These are phyloP conservation scores for Trichosporon sp. DNA, from an alignment of 1,284 basidiomycete genomes.

Conservation along the genomic window DNA sequence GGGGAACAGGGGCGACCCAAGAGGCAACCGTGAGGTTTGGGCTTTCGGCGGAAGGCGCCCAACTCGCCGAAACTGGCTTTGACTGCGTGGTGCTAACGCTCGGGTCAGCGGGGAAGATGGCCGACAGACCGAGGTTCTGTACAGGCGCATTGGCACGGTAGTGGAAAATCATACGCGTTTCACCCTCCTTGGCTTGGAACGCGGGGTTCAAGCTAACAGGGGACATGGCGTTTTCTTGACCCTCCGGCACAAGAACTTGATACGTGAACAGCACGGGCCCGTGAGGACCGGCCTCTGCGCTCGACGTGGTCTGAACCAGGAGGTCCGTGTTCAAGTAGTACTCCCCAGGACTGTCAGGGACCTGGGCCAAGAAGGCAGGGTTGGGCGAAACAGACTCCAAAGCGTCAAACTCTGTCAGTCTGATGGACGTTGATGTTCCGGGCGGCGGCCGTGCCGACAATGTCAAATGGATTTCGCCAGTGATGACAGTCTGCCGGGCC, in stretches of 20 bases:
- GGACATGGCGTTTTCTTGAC: constrained; percentile 46
- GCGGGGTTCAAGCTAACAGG: constrained; percentile 59
- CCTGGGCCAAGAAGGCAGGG: constrained; percentile 57
- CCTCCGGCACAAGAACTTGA: constrained; percentile 57
- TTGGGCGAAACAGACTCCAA: constrained; percentile 62
- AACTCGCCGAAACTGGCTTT: constrained; percentile 59
- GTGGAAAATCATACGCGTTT: constrained; percentile 60
- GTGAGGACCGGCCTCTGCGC: constrained; percentile 25
- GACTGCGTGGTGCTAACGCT: constrained; percentile 59
- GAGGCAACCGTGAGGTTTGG: background rate
- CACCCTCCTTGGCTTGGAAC: constrained; percentile 60
- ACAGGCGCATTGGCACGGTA: constrained; percentile 50
- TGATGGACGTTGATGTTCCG: constrained; percentile 40
- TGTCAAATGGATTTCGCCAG: constrained; percentile 57
- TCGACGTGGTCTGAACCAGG: constrained; percentile 40
- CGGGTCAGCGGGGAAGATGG: constrained; percentile 52
- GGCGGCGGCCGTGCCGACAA: constrained; percentile 1
- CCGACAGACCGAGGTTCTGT: constrained; percentile 52
- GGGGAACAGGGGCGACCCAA: constrained; percentile 3
- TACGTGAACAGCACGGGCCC: constrained; percentile 60
- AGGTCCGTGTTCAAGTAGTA: constrained; percentile 58
- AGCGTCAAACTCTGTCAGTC: constrained; percentile 58
- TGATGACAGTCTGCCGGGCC: constrained; percentile 25
- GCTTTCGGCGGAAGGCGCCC: constrained; percentile 40
- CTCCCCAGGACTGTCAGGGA: constrained; percentile 57